Percentiles rank a stretch among this genome's conserved stretches.
phyloP scores from a whole-genome alignment of 129 eudicot species.

The Pulicaria dysenterica region DNA sequence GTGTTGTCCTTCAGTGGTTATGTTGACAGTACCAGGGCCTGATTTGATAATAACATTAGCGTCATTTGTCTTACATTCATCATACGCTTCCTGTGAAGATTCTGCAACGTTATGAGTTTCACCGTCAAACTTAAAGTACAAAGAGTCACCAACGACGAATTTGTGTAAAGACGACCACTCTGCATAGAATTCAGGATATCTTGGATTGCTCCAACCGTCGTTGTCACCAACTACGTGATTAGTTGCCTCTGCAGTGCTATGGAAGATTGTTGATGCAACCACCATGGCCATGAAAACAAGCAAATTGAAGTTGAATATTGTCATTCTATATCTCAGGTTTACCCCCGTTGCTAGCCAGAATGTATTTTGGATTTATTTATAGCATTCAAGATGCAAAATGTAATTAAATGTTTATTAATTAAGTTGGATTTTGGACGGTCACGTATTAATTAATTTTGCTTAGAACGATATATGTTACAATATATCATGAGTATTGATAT shows the following conservation, averaged over 20 bases:
- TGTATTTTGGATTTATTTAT: too few relatives aligned
- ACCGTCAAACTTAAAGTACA: slow-evolving; percentile 27
- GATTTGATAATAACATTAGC: slow-evolving; percentile 6
- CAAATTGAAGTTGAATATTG: slow-evolving; percentile 4
- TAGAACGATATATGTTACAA: too few relatives aligned
- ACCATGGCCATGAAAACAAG: slow-evolving; percentile 17
- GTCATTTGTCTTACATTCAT: neutral
- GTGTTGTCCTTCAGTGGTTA: neutral
- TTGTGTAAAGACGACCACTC: slow-evolving; percentile 43
- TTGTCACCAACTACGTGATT: slow-evolving; percentile 47
- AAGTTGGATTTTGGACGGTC: too few relatives aligned
- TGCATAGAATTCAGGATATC: slow-evolving; percentile 22
- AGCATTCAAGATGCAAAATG: too few relatives aligned
- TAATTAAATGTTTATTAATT: too few relatives aligned
- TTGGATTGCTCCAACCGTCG: slow-evolving; percentile 51
- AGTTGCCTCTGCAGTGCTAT: slow-evolving; percentile 38
- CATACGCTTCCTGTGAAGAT: slow-evolving; percentile 14
- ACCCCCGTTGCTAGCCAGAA: too few relatives aligned
- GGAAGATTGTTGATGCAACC: slow-evolving; percentile 27
- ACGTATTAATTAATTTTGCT: too few relatives aligned
- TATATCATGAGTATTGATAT: too few relatives aligned
- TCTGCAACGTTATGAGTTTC: slow-evolving; percentile 31
- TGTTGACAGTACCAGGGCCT: slow-evolving; percentile 17
- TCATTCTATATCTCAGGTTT: too few relatives aligned
- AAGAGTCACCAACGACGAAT: slow-evolving; percentile 47